Conservation (phyloP, 2,329 filamentous ascomycete species). For the Colletotrichum siamense region DNA sequence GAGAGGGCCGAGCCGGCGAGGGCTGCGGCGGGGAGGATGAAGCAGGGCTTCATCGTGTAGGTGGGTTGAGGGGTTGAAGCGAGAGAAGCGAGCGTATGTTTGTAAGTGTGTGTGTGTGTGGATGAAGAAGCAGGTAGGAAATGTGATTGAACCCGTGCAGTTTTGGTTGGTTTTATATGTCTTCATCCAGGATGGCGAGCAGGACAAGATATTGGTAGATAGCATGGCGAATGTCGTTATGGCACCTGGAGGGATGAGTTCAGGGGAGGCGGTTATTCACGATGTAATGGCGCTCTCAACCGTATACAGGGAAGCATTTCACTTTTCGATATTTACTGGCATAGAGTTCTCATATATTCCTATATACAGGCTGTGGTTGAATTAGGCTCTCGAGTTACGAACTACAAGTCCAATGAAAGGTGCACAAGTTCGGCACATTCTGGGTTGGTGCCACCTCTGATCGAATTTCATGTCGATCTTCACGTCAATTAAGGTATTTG, state of each 20-base stretch:
- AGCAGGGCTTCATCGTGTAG: slow-evolving; percentile 1
- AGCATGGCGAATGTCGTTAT: neutral
- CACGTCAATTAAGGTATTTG: neutral
- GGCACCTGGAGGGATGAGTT: neutral
- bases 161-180: neutral
- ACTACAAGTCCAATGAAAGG: neutral
- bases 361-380: neutral
- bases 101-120: neutral
- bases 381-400: neutral
- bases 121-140: neutral
- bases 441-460: neutral
- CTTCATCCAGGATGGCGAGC: neutral
- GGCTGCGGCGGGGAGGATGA: neutral
- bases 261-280: neutral
- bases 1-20: neutral
- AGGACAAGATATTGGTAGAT: neutral
- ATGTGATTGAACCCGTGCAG: neutral
- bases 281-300: neutral
- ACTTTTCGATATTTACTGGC: neutral
- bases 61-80: neutral
- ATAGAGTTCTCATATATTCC: neutral
- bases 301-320: neutral
- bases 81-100: neutral
- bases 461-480: neutral
- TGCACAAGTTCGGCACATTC: neutral